Conservation (phyloP, 768 basidiomycete species). For the Boletus vinaceobasis region DNA sequence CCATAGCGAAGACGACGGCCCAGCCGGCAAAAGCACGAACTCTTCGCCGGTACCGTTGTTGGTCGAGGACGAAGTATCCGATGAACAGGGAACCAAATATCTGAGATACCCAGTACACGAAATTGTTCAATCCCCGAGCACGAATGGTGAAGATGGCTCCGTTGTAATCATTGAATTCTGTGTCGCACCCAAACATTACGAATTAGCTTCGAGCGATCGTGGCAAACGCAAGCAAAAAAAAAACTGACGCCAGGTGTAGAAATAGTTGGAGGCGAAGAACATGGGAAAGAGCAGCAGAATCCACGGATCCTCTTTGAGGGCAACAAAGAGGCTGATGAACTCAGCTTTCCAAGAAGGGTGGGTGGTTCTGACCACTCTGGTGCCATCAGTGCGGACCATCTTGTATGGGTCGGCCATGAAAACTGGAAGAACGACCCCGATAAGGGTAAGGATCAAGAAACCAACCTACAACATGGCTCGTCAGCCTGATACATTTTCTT, state of each 20-base stretch:
- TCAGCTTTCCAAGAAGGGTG: slow-evolving; percentile 79
- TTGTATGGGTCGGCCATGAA: slow-evolving; percentile 69
- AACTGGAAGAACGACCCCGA: slow-evolving; percentile 62
- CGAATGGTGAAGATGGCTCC: slow-evolving; percentile 75
- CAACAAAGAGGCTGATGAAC: slow-evolving; percentile 62
- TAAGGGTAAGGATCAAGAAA: slow-evolving; percentile 68
- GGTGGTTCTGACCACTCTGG: slow-evolving; percentile 52
- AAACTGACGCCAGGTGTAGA: slow-evolving; percentile 76
- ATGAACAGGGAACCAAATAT: slow-evolving; percentile 74
- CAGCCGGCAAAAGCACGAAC: slow-evolving; percentile 70
- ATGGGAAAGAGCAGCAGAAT: slow-evolving; percentile 79
- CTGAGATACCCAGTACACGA: slow-evolving; percentile 78
- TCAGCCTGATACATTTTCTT: background rate
- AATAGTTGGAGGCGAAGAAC: slow-evolving; percentile 83
- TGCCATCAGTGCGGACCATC: slow-evolving; percentile 75
- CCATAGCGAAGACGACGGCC: slow-evolving; percentile 58
- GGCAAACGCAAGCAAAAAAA: background rate
- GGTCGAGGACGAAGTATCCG: slow-evolving; percentile 63
- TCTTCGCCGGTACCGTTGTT: slow-evolving; percentile 52
- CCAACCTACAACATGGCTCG: slow-evolving; percentile 48
- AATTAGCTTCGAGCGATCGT: background rate
- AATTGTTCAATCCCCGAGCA: slow-evolving; percentile 72
- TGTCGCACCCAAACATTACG: slow-evolving; percentile 4
- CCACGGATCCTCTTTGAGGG: slow-evolving; percentile 66
- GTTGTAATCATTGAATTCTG: slow-evolving; percentile 83